Evolutionary conservation across 352 stramenopile species (phyloP).

Genomic region (Blastocystis sp.): DNA sequence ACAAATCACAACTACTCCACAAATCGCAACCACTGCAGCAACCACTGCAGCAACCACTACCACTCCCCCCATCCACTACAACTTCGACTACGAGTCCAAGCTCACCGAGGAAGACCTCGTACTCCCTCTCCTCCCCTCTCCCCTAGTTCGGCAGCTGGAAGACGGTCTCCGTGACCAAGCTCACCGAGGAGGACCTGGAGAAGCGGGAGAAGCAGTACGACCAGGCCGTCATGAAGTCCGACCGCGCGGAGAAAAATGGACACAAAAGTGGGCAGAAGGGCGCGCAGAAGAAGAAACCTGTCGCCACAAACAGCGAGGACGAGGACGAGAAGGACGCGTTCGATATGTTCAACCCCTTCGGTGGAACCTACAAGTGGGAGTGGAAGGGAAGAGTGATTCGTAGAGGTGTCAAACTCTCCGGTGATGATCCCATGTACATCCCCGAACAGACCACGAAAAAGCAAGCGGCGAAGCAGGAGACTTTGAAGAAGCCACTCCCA

Average conservation of each 20-base stretch:
- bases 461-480: not conserved
- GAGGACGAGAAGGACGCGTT: conserved; percentile 47
- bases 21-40: not conserved
- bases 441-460: not conserved
- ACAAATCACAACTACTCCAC: no score
- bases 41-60: not conserved
- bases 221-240: conserved; percentile 33
- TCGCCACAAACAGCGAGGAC: not conserved
- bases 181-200: conserved; percentile 9
- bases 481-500: not conserved
- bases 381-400: not conserved
- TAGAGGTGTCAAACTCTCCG: conserved; percentile 34
- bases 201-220: conserved; percentile 38
- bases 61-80: not conserved
- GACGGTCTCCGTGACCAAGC: conserved; percentile 23
- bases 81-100: conserved; percentile 45
- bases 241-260: not conserved
- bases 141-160: conserved; percentile 52
- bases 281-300: not conserved
- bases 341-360: conserved; percentile 43
- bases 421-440: conserved; percentile 32
- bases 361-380: conserved; percentile 29
- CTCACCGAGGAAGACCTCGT: conserved; percentile 46
- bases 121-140: not conserved
- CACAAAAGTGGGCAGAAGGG: not conserved